Percentiles rank a stretch among this genome's conserved stretches.
These are phyloP conservation scores for Arctostaphylos glauca DNA, from an alignment of 148 eudicot genomes.

Conservation along the genomic window DNA sequence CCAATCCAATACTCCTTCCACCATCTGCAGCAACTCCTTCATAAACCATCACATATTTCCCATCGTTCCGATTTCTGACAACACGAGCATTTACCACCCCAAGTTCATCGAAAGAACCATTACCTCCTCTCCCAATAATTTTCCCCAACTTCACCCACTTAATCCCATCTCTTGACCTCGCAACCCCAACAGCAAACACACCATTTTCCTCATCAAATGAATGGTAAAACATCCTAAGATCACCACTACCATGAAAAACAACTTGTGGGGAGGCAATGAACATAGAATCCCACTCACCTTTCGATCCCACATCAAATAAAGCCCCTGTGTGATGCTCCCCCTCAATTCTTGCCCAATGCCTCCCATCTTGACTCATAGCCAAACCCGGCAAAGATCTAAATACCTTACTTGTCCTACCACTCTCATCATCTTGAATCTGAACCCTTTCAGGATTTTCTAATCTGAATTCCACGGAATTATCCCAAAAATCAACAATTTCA, in stretches of 20 bases:
- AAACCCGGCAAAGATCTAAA: slow-evolving; percentile 74
- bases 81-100: slow-evolving; percentile 57
- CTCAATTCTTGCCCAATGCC: slow-evolving; percentile 90
- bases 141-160: slow-evolving; percentile 76
- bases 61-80: slow-evolving; percentile 44
- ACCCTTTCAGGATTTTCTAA: slow-evolving; percentile 30
- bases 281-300: slow-evolving; percentile 75
- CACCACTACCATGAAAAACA: slow-evolving; percentile 52
- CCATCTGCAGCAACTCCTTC: slow-evolving; percentile 64
- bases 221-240: slow-evolving; percentile 79
- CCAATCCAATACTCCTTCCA: slow-evolving; percentile 59
- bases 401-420: slow-evolving; percentile 22
- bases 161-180: slow-evolving; percentile 78
- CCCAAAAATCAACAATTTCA: slow-evolving; percentile 45
- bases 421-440: not conserved
- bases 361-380: slow-evolving; percentile 91
- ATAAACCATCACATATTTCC: slow-evolving; percentile 72
- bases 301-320: slow-evolving; percentile 66
- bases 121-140: slow-evolving; percentile 38
- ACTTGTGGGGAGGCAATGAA: slow-evolving; percentile 81
- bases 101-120: slow-evolving; percentile 53
- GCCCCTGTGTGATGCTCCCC: slow-evolving; percentile 92
- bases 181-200: slow-evolving; percentile 54
- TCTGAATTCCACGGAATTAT: slow-evolving; percentile 19
- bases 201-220: slow-evolving; percentile 52